Conservation (phyloP, 441 rosid genomes). For the Geranium incanum region DNA sequence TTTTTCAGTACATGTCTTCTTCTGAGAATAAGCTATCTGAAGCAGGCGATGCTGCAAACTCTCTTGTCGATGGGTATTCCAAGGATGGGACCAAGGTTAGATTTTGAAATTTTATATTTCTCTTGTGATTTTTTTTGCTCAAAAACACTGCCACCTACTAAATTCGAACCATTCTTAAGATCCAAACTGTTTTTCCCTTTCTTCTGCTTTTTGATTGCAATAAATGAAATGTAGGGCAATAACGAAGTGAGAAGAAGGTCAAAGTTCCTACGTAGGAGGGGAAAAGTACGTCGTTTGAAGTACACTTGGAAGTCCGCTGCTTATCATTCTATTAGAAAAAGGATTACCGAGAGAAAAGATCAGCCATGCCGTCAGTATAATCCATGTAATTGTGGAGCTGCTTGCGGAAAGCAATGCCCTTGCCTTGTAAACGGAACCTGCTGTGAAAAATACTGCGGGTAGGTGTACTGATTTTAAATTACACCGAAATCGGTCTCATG, state of each 20-base stretch:
- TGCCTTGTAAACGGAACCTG: conserved; percentile 91
- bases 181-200: not conserved
- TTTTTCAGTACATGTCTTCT: conserved; percentile 73
- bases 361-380: conserved; percentile 98
- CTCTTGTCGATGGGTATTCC: conserved; percentile 67
- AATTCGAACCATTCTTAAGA: not conserved
- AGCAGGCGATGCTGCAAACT: conserved; percentile 54
- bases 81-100: conserved; percentile 75
- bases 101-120: conserved; percentile 5
- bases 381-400: conserved; percentile 86
- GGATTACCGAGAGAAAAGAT: conserved; percentile 88
- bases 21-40: conserved; percentile 57
- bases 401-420: conserved; percentile 88
- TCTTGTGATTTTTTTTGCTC: not conserved
- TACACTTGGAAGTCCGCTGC: conserved; percentile 99
- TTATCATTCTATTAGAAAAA: conserved; percentile 88
- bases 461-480: conserved; percentile 28
- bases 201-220: conserved; percentile 11
- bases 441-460: conserved; percentile 99
- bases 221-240: conserved; percentile 42
- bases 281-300: conserved; percentile 91
- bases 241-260: conserved; percentile 89
- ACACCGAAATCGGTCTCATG: not conserved
- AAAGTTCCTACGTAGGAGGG: conserved; percentile 84
- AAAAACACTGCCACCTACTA: not conserved